A percentile compares a stretch with the other conserved stretches of the same genome.
These are phyloP conservation scores for Fusarium camptoceras DNA, from an alignment of 2,329 filamentous ascomycete genomes.

Conservation along the genomic window DNA sequence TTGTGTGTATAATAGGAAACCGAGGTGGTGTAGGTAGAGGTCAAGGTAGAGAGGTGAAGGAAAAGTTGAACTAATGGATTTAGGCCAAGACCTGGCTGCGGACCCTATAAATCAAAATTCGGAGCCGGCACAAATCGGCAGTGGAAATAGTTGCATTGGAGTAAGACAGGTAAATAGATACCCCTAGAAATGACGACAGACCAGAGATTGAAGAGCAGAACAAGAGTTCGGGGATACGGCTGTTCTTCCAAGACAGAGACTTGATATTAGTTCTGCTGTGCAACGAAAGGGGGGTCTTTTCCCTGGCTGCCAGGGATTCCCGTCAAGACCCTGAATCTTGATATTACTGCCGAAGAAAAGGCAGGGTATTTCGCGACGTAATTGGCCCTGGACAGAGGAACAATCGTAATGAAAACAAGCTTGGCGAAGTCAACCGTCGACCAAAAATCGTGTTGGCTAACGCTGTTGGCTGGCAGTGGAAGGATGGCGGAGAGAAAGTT, in stretches of 20 bases:
- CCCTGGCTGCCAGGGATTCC: constrained; percentile 23
- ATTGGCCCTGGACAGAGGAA: background rate
- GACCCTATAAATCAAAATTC: constrained; percentile 22
- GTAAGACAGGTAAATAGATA: constrained; percentile 1
- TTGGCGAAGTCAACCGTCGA: constrained; percentile 5
- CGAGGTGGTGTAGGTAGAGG: constrained; percentile 17
- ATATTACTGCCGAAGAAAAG: constrained; percentile 11
- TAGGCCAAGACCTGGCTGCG: constrained; percentile 18
- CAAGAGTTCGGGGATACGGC: background rate
- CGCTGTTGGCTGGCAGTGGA: background rate
- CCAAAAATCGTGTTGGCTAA: constrained; percentile 1
- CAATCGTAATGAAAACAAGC: constrained; percentile 5
- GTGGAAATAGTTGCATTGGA: constrained; percentile 4
- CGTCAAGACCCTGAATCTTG: constrained; percentile 24
- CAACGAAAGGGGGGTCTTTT: constrained; percentile 14
- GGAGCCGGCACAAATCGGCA: constrained; percentile 17
- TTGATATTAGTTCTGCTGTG: constrained; percentile 21
- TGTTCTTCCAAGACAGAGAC: constrained; percentile 4
- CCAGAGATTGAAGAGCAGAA: background rate
- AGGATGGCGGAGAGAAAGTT: constrained; percentile 31
- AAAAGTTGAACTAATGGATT: constrained; percentile 25
- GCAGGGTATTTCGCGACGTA: constrained; percentile 1
- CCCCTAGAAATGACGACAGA: constrained; percentile 19
- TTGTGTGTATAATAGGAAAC: background rate
- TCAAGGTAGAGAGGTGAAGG: constrained; percentile 6